These are phyloP conservation scores for Phytomonas francai DNA, from an alignment of 208 protist species.

Conservation along the genomic window DNA sequence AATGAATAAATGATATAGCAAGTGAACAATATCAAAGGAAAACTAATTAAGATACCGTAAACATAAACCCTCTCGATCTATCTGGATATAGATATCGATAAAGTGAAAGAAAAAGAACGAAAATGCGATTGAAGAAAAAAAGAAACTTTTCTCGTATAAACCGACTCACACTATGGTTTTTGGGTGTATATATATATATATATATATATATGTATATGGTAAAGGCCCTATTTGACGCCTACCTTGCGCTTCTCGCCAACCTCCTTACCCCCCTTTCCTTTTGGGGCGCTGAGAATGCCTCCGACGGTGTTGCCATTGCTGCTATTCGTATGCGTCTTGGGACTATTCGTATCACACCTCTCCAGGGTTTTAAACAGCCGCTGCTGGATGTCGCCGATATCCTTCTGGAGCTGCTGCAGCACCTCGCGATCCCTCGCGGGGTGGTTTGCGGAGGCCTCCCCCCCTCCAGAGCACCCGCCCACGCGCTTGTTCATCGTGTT, in stretches of 20 bases:
- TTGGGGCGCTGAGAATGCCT: background rate
- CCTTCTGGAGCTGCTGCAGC: conserved; percentile 22
- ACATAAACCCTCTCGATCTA: no score
- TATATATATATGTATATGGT: no score
- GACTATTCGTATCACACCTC: background rate
- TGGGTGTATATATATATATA: background rate
- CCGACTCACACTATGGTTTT: background rate
- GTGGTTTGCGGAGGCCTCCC: conserved; percentile 5
- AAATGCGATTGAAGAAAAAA: background rate
- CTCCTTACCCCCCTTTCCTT: background rate
- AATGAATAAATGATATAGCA: background rate
- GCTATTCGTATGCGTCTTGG: background rate
- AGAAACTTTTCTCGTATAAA: background rate
- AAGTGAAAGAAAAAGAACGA: no score
- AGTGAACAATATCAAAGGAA: background rate
- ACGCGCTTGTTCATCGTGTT: conserved; percentile 34
- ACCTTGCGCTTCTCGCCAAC: background rate
- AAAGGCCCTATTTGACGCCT: background rate
- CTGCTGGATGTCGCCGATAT: conserved; percentile 41
- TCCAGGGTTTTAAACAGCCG: conserved; percentile 28
- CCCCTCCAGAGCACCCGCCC: conserved; percentile 3
- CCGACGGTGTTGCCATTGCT: background rate
- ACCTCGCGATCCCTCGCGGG: conserved; percentile 15
- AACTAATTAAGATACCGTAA: no score
- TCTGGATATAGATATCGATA: no score